Base-by-base conservation (phyloP, 768 basidiomycete species). In the Hygrophorus russula region DNA sequence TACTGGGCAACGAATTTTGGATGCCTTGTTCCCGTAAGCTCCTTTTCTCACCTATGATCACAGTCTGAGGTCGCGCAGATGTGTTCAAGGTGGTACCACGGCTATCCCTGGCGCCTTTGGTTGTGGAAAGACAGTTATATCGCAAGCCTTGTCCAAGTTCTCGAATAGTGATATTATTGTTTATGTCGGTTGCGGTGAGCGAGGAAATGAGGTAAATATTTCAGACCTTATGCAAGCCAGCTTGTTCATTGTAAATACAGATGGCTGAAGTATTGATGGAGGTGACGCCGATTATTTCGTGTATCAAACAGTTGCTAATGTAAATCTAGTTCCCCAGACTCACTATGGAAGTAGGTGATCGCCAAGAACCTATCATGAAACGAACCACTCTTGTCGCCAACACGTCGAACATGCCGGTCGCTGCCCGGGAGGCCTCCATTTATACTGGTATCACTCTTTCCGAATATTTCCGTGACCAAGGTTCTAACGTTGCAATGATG, bases 181-280 rank as follows among this genome's bases (percentile, higher is more conserved):
- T 53, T 99, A 99, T 58, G 96, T 99, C 53, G 96, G 96, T 18
- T 98, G 96, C 59, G 96, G 94, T 49, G 96, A 99, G 64, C 89
- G 96, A 53, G 94, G 94, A 56, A 98, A 98, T 57, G 91, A 96
- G 74, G 87, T 81, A 46, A 13, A 19, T 28, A 4, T 41, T 15
- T 41, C 30, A 2, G 10, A 12, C 27, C 7, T 10, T 24, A 6
- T 41, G 17, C 13, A n/a, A 10, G 4, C 10, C 7, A 31, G 12
- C 17, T 5, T 27, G 15, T 19, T 33, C 3, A 36, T 14, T 28
- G 29, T 2, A 12, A 24, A 12, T 41, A 4, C 48, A 87, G 82
- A 89, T 90, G 87, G 92, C 92, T 42, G 92, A 94, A 73, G 94
- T 99, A n/a, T 67, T 99, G 65, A 93, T 93, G 82, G 96, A 98